phyloP scores from a whole-genome alignment of 352 stramenopile species.

The Globisporangium nagaii region DNA sequence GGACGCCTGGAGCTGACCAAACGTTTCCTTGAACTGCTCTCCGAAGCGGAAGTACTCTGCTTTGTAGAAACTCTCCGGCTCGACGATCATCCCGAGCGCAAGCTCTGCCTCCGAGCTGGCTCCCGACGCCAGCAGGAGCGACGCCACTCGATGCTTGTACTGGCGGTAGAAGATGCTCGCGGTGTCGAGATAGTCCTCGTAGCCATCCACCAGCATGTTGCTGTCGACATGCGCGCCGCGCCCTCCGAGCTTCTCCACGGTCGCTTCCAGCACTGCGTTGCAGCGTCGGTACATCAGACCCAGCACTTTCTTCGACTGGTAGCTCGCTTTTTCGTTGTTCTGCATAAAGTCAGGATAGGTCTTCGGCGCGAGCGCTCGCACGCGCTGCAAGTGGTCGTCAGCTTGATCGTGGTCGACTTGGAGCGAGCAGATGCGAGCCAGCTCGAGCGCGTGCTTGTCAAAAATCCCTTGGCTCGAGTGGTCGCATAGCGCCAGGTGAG shows the following conservation, averaged over 20 bases:
- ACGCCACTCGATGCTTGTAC: slow-evolving; percentile 51
- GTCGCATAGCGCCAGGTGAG: slow-evolving; percentile 67
- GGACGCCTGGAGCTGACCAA: slow-evolving; percentile 35
- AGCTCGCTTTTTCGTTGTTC: slow-evolving; percentile 56
- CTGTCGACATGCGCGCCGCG: slow-evolving; percentile 29
- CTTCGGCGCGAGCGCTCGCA: slow-evolving; percentile 39
- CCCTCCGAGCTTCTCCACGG: slow-evolving; percentile 21
- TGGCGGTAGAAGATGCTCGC: slow-evolving; percentile 51
- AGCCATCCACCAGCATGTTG: slow-evolving; percentile 45
- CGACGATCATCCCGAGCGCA: slow-evolving; percentile 67
- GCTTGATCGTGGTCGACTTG: slow-evolving; percentile 65
- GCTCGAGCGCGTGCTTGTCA: slow-evolving; percentile 33
- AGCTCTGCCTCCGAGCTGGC: slow-evolving; percentile 61
- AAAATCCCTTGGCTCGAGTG: slow-evolving; percentile 36
- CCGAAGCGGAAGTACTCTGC: slow-evolving; percentile 77
- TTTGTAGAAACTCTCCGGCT: slow-evolving; percentile 48
- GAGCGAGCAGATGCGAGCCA: slow-evolving; percentile 62
- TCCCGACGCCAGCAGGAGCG: slow-evolving; percentile 58
- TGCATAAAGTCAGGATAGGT: slow-evolving; percentile 82
- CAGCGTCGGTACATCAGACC: slow-evolving; percentile 72
- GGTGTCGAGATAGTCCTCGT: slow-evolving; percentile 32
- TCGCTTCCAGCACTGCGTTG: slow-evolving; percentile 41
- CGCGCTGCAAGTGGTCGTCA: slow-evolving; percentile 50
- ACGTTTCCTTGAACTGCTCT: slow-evolving; percentile 63
- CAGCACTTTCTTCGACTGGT: slow-evolving; percentile 65